Evolutionary conservation across 2,329 filamentous ascomycete genomes (phyloP).

Genomic region (Sarocladium strictum): DNA sequence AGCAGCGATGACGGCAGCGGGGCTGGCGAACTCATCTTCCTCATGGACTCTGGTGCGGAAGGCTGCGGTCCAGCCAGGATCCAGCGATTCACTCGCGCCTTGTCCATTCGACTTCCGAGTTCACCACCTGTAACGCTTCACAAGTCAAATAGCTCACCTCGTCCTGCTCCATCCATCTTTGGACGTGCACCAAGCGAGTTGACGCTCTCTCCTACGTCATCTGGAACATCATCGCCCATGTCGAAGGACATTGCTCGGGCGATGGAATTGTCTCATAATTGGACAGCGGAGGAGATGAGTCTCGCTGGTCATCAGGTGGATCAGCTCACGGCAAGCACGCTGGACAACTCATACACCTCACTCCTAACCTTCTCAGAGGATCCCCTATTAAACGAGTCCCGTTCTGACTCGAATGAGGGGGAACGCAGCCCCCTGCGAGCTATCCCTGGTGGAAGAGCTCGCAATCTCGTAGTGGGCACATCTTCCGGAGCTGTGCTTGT

Average conservation of each 20-base stretch:
- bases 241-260: constrained; percentile 14
- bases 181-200: constrained; percentile 14
- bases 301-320: constrained; percentile 54
- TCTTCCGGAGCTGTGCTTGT: constrained; percentile 68
- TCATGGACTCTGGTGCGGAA: constrained; percentile 67
- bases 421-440: constrained; percentile 32
- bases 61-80: constrained; percentile 44
- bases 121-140: neutral
- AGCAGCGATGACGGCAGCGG: constrained; percentile 70
- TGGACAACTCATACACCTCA: constrained; percentile 72
- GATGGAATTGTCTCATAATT: constrained; percentile 22
- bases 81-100: constrained; percentile 35
- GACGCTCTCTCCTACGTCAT: neutral
- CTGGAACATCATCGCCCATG: neutral
- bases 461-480: constrained; percentile 77
- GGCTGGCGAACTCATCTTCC: constrained; percentile 69
- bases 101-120: neutral
- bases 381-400: constrained; percentile 41
- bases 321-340: constrained; percentile 61
- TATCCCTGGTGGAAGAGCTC: constrained; percentile 77
- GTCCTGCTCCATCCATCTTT: constrained; percentile 23
- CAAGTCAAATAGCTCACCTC: neutral
- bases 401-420: neutral
- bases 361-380: constrained; percentile 71
- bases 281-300: constrained; percentile 21